Conservation (phyloP, 169 alveolate species). For the Besnoitia besnoiti region DNA sequence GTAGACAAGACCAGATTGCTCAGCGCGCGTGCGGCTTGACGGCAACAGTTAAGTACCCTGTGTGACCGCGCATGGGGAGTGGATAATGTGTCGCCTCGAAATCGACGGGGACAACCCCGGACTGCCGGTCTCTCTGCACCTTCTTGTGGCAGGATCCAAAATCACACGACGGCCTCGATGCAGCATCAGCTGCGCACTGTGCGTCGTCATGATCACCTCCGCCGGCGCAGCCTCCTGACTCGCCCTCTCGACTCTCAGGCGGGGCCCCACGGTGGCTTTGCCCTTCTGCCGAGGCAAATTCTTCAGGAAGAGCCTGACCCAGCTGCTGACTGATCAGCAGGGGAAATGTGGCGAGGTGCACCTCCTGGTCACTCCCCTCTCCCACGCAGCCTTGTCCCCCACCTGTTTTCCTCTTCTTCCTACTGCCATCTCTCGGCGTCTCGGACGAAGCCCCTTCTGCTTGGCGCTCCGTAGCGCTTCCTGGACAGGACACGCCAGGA, state of each 20-base stretch:
- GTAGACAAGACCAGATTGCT: no score
- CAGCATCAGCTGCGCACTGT: no score
- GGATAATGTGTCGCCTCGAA: slow-evolving; percentile 55
- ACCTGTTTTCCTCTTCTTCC: not conserved
- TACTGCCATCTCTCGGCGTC: not conserved
- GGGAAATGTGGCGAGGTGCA: not conserved
- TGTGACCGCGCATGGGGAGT: slow-evolving; percentile 69
- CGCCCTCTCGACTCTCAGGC: no score
- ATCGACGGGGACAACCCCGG: not conserved
- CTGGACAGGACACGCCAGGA: no score
- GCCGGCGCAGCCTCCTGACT: not conserved
- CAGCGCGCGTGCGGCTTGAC: slow-evolving; percentile 29
- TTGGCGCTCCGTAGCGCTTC: no score
- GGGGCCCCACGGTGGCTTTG: no score
- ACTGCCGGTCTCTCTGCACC: not conserved
- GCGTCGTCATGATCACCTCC: not conserved
- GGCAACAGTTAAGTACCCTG: slow-evolving; percentile 64
- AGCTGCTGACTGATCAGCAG: slow-evolving; percentile 14
- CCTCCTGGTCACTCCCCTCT: not conserved
- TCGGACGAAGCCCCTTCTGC: not conserved
- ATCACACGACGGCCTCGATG: no score
- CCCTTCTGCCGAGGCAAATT: no score
- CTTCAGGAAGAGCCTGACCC: not conserved
- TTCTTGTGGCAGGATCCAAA: no score
- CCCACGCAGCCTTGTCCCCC: not conserved